These are phyloP conservation scores for Kurtzmaniella quercitrusa DNA, from an alignment of 1,139 yeast genomes.

Conservation along the genomic window DNA sequence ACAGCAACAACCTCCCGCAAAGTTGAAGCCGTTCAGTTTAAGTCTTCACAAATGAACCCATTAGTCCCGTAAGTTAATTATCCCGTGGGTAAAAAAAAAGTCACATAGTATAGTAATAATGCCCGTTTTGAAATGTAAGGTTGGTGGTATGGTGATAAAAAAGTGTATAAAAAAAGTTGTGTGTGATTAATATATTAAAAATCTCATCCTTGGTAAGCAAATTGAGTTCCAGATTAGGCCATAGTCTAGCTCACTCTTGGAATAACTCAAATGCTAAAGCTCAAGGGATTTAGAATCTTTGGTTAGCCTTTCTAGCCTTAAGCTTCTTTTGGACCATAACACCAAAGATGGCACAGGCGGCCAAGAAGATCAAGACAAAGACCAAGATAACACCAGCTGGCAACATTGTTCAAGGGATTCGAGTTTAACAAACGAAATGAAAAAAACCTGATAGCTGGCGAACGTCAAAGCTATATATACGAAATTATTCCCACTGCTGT, in stretches of 20 bases:
- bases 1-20: slow-evolving; percentile 9
- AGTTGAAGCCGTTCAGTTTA: slow-evolving; percentile 1
- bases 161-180: not conserved
- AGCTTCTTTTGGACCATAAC: slow-evolving; percentile 34
- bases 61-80: slow-evolving; percentile 3
- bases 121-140: slow-evolving; percentile 3
- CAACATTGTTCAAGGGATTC: slow-evolving; percentile 27
- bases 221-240: slow-evolving; percentile 2
- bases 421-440: slow-evolving; percentile 3
- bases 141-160: not conserved
- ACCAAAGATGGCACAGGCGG: slow-evolving; percentile 33
- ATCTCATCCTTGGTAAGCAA: slow-evolving; percentile 3
- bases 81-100: slow-evolving; percentile 6
- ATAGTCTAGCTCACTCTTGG: slow-evolving; percentile 1
- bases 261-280: not conserved
- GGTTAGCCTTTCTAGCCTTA: slow-evolving; percentile 43
- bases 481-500: slow-evolving; percentile 1
- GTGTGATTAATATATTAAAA: not conserved
- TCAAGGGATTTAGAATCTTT: slow-evolving; percentile 36
- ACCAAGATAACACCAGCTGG: slow-evolving; percentile 53
- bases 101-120: slow-evolving; percentile 4
- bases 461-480: slow-evolving; percentile 7
- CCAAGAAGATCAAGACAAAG: slow-evolving; percentile 44
- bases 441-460: slow-evolving; percentile 2
- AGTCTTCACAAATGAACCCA: slow-evolving; percentile 2